Percentiles rank a stretch among this genome's conserved stretches.
phyloP scores from a whole-genome alignment of 1,139 yeast species.

The Lodderomyces pseudojiufengensis region DNA sequence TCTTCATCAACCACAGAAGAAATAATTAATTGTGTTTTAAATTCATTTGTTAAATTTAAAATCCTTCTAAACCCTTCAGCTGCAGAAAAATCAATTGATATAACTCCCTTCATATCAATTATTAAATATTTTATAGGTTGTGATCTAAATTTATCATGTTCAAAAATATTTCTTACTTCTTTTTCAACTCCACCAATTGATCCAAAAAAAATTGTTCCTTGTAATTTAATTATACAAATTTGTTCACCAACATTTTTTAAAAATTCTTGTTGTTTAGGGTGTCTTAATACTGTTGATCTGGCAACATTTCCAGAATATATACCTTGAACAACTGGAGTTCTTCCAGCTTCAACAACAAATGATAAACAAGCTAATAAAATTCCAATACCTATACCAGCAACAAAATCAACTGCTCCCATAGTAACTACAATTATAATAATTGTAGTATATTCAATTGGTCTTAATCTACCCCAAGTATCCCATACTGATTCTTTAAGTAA shows the following conservation, averaged over 20 bases:
- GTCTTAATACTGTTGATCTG: conserved; percentile 88
- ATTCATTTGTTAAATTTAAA: conserved; percentile 69
- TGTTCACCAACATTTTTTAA: conserved; percentile 85
- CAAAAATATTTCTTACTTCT: conserved; percentile 64
- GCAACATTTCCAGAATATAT: conserved; percentile 86
- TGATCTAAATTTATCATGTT: conserved; percentile 46
- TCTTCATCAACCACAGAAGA: conserved; percentile 71
- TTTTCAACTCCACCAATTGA: conserved; percentile 89
- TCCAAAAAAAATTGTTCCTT: conserved; percentile 90
- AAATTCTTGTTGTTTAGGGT: conserved; percentile 84
- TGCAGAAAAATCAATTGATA: conserved; percentile 86
- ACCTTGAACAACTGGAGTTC: conserved; percentile 76
- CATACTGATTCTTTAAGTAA: conserved; percentile 77
- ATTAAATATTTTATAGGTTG: conserved; percentile 75
- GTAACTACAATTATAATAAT: conserved; percentile 79
- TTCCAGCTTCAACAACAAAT: conserved; percentile 87
- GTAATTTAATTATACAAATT: conserved; percentile 79
- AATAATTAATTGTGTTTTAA: conserved; percentile 66
- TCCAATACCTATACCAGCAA: conserved; percentile 87
- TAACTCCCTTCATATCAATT: conserved; percentile 79
- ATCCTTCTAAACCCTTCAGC: conserved; percentile 94
- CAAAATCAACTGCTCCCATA: conserved; percentile 96
- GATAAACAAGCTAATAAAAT: conserved; percentile 87
- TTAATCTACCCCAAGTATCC: conserved; percentile 79
- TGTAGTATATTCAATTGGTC: conserved; percentile 76